Evolutionary conservation across 768 basidiomycete species (phyloP), one percentile per base, ranked within the genome.

Genomic region (Hortiboletus flavorubellus): DNA sequence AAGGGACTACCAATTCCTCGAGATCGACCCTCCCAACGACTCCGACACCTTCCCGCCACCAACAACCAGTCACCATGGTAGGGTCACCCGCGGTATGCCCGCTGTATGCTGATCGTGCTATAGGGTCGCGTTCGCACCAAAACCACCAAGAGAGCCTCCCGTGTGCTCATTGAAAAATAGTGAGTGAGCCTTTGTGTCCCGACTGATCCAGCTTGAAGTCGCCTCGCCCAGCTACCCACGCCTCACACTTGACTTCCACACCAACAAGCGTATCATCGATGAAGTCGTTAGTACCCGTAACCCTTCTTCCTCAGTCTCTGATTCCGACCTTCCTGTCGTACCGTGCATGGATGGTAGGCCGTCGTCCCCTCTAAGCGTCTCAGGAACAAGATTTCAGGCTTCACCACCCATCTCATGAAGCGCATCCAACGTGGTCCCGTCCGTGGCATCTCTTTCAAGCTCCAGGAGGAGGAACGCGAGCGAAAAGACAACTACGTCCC

Each of bases 381-480:
- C 67, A 87, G 97, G 72, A 99, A 99, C 91, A 99, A 99, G 84
- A 90, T 99, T 70, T 88, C 96, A 11, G 97, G 97, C 45, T 99
- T 98, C 86, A 99, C 97, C 56, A 99, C 97, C 68, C 97, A 99
- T 73, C 80, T 99, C 75, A 99, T 99, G 97, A 98, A 94, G 84
- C 94, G 97, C 70, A 99, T 99, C 68, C 93, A 97, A 76, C 86
- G 86, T 56, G 97, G 97, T 4, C 97, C 97, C 67, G 97, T 99
- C 61, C 93, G 94, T 62, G 97, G 97, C 67, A 99, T 99, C 74
- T 98, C 97, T 53, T 99, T 98, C 93, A 97, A 98, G 78, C 89
- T 99, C 65, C 97, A 99, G 75, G 97, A 98, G 72, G 97, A 99
- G 77, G 97, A 99, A 79, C 85, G 97, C 59, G 97, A 99, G 78